These are phyloP conservation scores for Albugo laibachii DNA, from an alignment of 352 stramenopile genomes.

Conservation along the genomic window DNA sequence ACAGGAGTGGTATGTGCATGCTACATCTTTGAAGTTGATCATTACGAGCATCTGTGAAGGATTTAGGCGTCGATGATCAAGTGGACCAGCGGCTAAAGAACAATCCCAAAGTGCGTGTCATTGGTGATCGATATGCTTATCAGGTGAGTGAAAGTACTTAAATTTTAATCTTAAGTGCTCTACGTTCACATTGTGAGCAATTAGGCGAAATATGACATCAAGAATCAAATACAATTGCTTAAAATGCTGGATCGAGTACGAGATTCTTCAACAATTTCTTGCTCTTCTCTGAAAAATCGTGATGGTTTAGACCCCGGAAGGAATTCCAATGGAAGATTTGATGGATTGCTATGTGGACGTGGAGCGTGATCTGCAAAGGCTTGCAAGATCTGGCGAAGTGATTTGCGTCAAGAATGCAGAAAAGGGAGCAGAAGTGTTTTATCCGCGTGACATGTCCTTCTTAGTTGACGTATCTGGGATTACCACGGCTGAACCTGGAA, in stretches of 20 bases:
- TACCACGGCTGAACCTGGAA: constrained; percentile 48
- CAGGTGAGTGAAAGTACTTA: constrained; percentile 15
- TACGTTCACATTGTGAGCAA: neutral
- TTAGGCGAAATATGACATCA: constrained; percentile 80
- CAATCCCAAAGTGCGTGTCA: constrained; percentile 65
- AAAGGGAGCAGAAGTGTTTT: constrained; percentile 59
- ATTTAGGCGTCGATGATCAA: constrained; percentile 64
- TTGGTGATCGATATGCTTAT: constrained; percentile 64
- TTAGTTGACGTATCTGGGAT: constrained; percentile 55
- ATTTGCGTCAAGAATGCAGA: constrained; percentile 75
- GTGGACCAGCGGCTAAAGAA: constrained; percentile 71
- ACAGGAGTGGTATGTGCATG: constrained; percentile 47
- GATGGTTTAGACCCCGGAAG: constrained; percentile 36
- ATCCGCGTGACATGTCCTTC: constrained; percentile 36
- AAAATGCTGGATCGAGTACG: constrained; percentile 59
- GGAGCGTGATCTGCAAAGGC: constrained; percentile 53
- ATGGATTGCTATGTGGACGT: constrained; percentile 68
- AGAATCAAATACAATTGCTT: constrained; percentile 53
- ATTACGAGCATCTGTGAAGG: constrained; percentile 11
- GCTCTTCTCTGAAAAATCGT: neutral
- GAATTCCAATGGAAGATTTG: constrained; percentile 63
- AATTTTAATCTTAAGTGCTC: neutral
- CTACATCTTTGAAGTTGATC: neutral
- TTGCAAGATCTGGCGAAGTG: constrained; percentile 50
- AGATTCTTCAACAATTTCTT: neutral